These are phyloP conservation scores for Cylindrotheca closterium DNA, from an alignment of 108 stramenopile genomes.

Conservation along the genomic window DNA sequence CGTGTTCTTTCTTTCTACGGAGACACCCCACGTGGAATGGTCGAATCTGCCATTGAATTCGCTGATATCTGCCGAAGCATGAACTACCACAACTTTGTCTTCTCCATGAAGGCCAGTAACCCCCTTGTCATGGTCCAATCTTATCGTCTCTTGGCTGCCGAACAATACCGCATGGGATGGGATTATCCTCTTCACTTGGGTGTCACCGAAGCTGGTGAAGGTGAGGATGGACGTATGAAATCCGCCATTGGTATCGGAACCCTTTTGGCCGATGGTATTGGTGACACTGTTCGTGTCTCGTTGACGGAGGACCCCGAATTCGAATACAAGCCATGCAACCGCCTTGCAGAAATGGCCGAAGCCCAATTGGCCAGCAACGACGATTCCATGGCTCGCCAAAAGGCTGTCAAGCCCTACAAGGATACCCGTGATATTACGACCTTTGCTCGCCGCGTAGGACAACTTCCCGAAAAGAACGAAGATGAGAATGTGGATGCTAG, in stretches of 20 bases:
- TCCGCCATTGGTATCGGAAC: slow-evolving; percentile 96
- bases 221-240: slow-evolving; percentile 99
- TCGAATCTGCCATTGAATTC: slow-evolving; percentile 96
- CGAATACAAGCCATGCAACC: slow-evolving; percentile 93
- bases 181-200: slow-evolving; percentile 97
- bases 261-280: slow-evolving; percentile 92
- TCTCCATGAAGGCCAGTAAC: slow-evolving; percentile 97
- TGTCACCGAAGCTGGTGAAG: slow-evolving; percentile 97
- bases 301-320: slow-evolving; percentile 97
- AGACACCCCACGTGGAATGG: slow-evolving; percentile 98
- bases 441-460: slow-evolving; percentile 67
- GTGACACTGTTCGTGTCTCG: slow-evolving; percentile 95
- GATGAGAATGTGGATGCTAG: slow-evolving; percentile 83
- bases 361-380: slow-evolving; percentile 68
- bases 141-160: slow-evolving; percentile 91
- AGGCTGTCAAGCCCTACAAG: slow-evolving; percentile 65
- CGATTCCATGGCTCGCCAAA: slow-evolving; percentile 61
- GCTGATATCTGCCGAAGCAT: slow-evolving; percentile 94
- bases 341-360: slow-evolving; percentile 83
- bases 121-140: slow-evolving; percentile 98
- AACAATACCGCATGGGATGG: slow-evolving; percentile 91
- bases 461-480: slow-evolving; percentile 70
- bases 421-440: slow-evolving; percentile 86
- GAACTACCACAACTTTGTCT: slow-evolving; percentile 98
- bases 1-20: slow-evolving; percentile 93